These are phyloP conservation scores for Cynara cardunculus DNA, from an alignment of 129 eudicot species.

Conservation along the genomic window DNA sequence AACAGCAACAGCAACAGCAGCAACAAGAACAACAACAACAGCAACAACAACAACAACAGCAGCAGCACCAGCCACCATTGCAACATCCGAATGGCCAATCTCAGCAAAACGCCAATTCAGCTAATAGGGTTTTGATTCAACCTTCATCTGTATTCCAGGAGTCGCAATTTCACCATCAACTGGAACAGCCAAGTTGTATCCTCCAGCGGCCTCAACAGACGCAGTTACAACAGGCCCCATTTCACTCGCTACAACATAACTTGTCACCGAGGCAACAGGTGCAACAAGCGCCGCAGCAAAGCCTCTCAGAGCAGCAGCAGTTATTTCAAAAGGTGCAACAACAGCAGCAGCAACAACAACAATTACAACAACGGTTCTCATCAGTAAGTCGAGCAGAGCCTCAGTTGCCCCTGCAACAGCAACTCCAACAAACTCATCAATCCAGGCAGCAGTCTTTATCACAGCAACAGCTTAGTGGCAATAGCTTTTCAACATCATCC, in stretches of 20 bases:
- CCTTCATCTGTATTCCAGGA: constrained; percentile 19
- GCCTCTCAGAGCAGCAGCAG: constrained; percentile 72
- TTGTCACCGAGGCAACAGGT: constrained; percentile 1
- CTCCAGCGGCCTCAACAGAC: background rate
- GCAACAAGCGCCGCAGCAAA: constrained; percentile 3
- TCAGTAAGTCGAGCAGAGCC: constrained; percentile 44
- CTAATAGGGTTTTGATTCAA: background rate
- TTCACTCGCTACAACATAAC: constrained; percentile 2
- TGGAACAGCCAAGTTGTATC: constrained; percentile 43
- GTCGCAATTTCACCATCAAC: constrained; percentile 57
- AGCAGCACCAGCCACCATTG: constrained; percentile 34
- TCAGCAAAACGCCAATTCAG: constrained; percentile 32
- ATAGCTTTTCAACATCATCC: constrained; percentile 26
- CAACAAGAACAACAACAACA: background rate
- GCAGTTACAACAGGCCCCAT: background rate
- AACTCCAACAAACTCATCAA: constrained; percentile 1
- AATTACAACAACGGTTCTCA: constrained; percentile 34
- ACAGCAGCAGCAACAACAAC: constrained; percentile 4
- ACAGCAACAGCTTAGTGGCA: constrained; percentile 50
- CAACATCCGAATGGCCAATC: constrained; percentile 29
- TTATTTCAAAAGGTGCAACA: constrained; percentile 36
- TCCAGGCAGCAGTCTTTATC: constrained; percentile 16
- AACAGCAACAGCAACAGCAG: background rate
- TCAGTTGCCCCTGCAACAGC: constrained; percentile 47
- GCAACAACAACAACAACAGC: background rate